Evolutionary conservation across 73 alveolate species (phyloP).

Genomic region (Tetrahymena thermophila): DNA sequence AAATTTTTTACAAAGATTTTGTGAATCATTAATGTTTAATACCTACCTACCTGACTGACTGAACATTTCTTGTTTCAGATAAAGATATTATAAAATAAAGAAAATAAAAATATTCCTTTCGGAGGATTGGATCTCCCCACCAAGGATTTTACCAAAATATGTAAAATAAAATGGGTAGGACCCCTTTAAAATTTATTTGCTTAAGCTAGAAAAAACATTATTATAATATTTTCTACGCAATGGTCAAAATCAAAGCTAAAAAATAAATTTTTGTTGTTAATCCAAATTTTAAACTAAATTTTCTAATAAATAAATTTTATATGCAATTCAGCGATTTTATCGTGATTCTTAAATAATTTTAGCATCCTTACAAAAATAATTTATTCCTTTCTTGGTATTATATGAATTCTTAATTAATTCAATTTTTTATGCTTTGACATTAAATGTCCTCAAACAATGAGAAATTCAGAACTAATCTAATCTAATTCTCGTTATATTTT

Average conservation of each 20-base stretch:
- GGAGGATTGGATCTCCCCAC: not conserved
- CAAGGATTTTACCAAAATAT: not conserved
- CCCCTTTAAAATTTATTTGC: not conserved
- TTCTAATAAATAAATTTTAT: not conserved
- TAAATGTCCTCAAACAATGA: not conserved
- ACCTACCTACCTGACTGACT: no score
- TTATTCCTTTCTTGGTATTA: not conserved
- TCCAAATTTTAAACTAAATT: not conserved
- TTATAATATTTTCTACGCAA: no score
- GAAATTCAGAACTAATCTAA: not conserved
- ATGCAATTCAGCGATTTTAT: not conserved
- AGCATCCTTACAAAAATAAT: not conserved
- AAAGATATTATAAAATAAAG: not conserved
- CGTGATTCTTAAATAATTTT: not conserved
- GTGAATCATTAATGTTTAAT: no score
- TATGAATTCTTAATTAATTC: no score
- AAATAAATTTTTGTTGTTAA: no score
- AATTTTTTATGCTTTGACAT: no score
- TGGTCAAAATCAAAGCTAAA: not conserved
- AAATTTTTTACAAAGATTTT: no score
- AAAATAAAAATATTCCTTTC: not conserved
- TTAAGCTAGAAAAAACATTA: not conserved
- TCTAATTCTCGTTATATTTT: not conserved
- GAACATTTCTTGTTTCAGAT: not conserved
- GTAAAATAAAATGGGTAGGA: not conserved